Evolutionary conservation across 257 asterid species (phyloP), one percentile per base, ranked within the genome.

Genomic region (Solanum okadae): DNA sequence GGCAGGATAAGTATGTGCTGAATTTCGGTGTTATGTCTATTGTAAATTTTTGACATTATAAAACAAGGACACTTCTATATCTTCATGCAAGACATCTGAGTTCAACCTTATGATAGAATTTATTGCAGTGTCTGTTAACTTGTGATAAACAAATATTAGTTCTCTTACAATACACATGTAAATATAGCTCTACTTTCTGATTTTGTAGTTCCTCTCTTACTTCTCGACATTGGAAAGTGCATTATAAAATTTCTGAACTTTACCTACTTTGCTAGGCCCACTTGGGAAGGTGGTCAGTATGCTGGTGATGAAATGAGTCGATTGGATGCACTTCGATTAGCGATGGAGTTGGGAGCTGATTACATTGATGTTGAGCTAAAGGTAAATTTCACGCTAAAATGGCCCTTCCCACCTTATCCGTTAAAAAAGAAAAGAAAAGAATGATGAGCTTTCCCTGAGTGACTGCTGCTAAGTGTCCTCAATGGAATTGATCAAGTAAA

Each of bases 301-400:
- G 94, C 89, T 88, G 99, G 99, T 87, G 98, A 94, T 88, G 99
- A 97, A 87, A 92, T 82, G 70, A 89, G 90, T 88, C 97, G 99
- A 83, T 89, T 92, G 65, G 89, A 84, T 25, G 98, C 92, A 42
- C 98, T 97, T 89, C 96, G 56, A 67, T 90, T 94, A 73, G 98
- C 98, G 89, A 96, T 97, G 98, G 96, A 96, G 89, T 90, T 93
- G 94, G 99, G 99, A 92, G 99, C 99, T 89, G 98, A 95, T 91
- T 95, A 97, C 92, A 92, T 97, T 87, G 99, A 97, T 88, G 96
- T 97, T 85, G 99, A 97, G 92, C 98, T 97, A 87, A 91, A 94
- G 98, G 99, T 97, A 88, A 52, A 49, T 44, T 79, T 49, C 63
- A 79, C 14, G 3, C 37, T 20, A 82, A 46, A 79, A 9, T 49